Percentiles rank a stretch among this genome's conserved stretches.
Evolutionary conservation across 331 rosid species (phyloP).

Genomic region (Prunus yedoensis): DNA sequence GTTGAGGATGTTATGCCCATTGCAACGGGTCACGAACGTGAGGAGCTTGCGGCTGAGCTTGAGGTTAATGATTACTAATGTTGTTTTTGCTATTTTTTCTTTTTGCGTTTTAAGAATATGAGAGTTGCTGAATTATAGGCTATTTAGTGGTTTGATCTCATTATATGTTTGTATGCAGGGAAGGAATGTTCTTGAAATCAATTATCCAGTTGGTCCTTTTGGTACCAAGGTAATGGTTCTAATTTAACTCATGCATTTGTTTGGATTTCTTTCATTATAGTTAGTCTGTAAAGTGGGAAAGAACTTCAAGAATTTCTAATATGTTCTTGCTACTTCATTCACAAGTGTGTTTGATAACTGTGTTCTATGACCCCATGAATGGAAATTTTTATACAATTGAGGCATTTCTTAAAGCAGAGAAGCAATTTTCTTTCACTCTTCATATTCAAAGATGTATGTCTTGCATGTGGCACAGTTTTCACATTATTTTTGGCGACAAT

Average conservation of each 20-base stretch:
- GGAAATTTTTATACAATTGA: too few relatives aligned
- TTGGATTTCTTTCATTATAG: neutral
- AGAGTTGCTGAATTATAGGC: neutral
- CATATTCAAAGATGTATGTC: neutral
- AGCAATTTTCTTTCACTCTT: neutral
- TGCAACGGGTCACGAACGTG: slow-evolving; percentile 40
- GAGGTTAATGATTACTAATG: slow-evolving; percentile 13
- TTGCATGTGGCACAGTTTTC: neutral
- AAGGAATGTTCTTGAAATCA: slow-evolving; percentile 37
- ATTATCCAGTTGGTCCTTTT: slow-evolving; percentile 45
- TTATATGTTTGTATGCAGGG: slow-evolving; percentile 29
- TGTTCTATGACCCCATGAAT: neutral
- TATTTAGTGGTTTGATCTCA: neutral
- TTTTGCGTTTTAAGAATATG: neutral
- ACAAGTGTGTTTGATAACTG: neutral
- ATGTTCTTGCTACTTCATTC: neutral
- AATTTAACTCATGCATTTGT: neutral
- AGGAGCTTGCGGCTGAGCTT: slow-evolving; percentile 39
- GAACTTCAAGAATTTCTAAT: neutral
- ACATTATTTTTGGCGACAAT: too few relatives aligned
- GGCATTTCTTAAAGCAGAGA: neutral
- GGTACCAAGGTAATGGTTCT: slow-evolving; percentile 39
- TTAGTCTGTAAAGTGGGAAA: neutral
- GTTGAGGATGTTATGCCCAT: slow-evolving; percentile 29
- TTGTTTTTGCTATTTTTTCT: neutral